Evolutionary conservation across 441 rosid species (phyloP).

Genomic region (Capsella rubella): DNA sequence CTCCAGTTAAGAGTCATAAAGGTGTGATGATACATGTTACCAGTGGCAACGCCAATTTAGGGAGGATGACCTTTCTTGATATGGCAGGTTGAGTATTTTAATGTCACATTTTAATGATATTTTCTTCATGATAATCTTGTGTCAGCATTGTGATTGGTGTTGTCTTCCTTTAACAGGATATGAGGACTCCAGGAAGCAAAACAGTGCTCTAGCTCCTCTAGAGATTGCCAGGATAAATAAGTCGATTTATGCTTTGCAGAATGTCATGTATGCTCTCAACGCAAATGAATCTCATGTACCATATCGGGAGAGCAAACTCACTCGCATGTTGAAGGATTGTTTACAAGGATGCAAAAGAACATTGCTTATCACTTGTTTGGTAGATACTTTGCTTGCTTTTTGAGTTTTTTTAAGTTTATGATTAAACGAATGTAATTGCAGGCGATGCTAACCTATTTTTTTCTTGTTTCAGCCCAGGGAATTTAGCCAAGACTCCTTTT

Average conservation of each 20-base stretch:
- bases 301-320: constrained; percentile 78
- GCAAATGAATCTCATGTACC: constrained; percentile 71
- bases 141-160: constrained; percentile 3
- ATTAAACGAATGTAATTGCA: constrained; percentile 16
- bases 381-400: constrained; percentile 33
- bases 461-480: constrained; percentile 54
- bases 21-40: constrained; percentile 62
- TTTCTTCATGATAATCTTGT: constrained; percentile 4
- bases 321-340: constrained; percentile 76
- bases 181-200: constrained; percentile 64
- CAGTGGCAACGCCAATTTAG: constrained; percentile 25
- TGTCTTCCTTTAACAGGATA: constrained; percentile 57
- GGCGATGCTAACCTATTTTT: constrained; percentile 25
- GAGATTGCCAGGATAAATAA: constrained; percentile 62
- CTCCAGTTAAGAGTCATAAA: constrained; percentile 51
- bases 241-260: constrained; percentile 70
- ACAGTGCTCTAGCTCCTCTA: constrained; percentile 42
- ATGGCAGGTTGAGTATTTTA: constrained; percentile 62
- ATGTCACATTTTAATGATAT: background rate
- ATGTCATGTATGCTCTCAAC: constrained; percentile 68
- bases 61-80: constrained; percentile 80
- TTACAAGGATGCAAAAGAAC: constrained; percentile 57
- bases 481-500: constrained; percentile 72
- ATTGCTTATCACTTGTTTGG: constrained; percentile 74
- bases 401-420: constrained; percentile 14